A percentile compares a stretch with the other conserved stretches of the same genome.
phyloP scores from a whole-genome alignment of 2,329 filamentous ascomycete species.

The Pyrenochaeta sp. region DNA sequence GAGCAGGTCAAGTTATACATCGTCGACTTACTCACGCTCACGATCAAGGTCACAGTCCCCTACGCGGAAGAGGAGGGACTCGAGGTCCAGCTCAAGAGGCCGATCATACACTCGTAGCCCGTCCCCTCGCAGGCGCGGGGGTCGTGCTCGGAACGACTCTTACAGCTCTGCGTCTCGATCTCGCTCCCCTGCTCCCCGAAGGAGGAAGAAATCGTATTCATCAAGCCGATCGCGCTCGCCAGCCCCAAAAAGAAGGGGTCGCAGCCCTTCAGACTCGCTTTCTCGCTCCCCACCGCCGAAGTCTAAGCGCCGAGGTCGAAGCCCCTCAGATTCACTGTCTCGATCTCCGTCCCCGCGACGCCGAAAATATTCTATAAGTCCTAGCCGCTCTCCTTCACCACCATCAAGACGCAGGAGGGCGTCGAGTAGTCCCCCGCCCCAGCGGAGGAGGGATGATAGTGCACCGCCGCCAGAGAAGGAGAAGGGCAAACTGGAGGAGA shows the following conservation, averaged over 20 bases:
- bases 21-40: slow-evolving; percentile 37
- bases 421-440: slow-evolving; percentile 11
- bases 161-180: slow-evolving; percentile 16
- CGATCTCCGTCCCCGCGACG: slow-evolving; percentile 20
- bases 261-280: slow-evolving; percentile 30
- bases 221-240: slow-evolving; percentile 9
- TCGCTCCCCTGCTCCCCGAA: slow-evolving; percentile 32
- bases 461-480: slow-evolving; percentile 13
- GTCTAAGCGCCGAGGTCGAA: slow-evolving; percentile 22
- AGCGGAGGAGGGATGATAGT: slow-evolving; percentile 16
- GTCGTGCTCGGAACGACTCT: slow-evolving; percentile 28
- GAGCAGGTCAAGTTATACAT: slow-evolving; percentile 44
- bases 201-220: slow-evolving; percentile 30
- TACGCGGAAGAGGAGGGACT: slow-evolving; percentile 29
- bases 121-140: slow-evolving; percentile 34
- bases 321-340: slow-evolving; percentile 23
- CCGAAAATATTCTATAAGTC: slow-evolving; percentile 1
- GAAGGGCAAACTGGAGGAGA: slow-evolving; percentile 13
- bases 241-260: slow-evolving; percentile 28
- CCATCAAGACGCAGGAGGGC: background rate
- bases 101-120: slow-evolving; percentile 41
- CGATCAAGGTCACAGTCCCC: slow-evolving; percentile 24
- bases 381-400: background rate
- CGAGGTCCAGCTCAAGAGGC: slow-evolving; percentile 36
- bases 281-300: slow-evolving; percentile 19